Conservation (phyloP, 2,329 filamentous ascomycete genomes). For the Pezicula radicicola region DNA sequence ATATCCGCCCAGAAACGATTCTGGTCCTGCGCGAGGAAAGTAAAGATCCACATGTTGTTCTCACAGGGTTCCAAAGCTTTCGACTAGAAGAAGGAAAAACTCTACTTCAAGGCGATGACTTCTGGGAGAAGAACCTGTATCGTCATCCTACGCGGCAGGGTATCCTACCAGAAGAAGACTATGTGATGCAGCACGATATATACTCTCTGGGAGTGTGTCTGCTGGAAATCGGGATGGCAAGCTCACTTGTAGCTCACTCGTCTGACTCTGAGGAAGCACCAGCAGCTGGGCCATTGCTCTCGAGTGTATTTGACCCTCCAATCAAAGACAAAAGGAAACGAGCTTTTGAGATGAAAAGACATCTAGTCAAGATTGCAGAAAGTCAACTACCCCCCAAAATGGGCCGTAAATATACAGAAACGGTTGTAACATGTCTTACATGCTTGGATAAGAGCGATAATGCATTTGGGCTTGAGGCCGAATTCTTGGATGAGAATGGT, state of each 20-base stretch:
- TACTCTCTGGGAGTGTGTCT: constrained; percentile 16
- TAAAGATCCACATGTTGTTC: neutral
- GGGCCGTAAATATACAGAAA: constrained; percentile 7
- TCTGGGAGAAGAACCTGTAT: constrained; percentile 17
- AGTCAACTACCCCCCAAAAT: constrained; percentile 6
- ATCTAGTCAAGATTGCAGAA: constrained; percentile 10
- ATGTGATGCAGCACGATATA: constrained; percentile 21
- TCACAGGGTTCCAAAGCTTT: constrained; percentile 13
- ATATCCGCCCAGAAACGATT: constrained; percentile 16
- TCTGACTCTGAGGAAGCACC: neutral
- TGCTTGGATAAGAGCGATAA: constrained; percentile 14
- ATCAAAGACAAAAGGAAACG: no score
- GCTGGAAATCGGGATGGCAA: constrained; percentile 16
- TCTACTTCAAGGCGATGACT: constrained; percentile 2
- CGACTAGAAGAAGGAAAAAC: constrained; percentile 8
- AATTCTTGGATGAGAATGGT: constrained; percentile 17
- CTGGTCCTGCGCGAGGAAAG: constrained; percentile 2
- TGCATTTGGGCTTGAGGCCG: constrained; percentile 11
- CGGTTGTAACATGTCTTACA: constrained; percentile 13
- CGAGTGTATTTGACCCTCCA: no score
- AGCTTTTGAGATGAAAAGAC: constrained; percentile 4
- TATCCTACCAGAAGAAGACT: constrained; percentile 5
- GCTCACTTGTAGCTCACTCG: constrained; percentile 11
- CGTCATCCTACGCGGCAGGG: constrained; percentile 16
- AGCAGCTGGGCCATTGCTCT: neutral